A percentile compares a stretch with the other conserved stretches of the same genome.
Conservation (phyloP, 2,329 filamentous ascomycete species). For the Penicillium psychrosexuale region DNA sequence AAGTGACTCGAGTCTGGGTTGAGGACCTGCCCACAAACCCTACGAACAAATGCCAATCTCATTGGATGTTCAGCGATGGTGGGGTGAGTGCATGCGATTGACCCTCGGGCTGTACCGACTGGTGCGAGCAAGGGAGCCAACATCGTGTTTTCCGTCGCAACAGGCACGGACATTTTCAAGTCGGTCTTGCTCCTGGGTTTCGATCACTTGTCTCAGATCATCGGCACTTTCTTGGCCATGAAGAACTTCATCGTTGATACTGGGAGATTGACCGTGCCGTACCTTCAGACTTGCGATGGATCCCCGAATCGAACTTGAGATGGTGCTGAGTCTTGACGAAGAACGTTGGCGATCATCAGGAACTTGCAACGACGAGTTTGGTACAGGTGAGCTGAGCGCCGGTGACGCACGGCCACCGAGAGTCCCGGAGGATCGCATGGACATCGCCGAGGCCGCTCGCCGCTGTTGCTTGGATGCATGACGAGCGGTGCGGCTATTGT, state of each 20-base stretch:
- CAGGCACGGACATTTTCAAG: conserved; percentile 95
- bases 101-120: conserved; percentile 42
- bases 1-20: conserved; percentile 20
- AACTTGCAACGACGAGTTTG: conserved; percentile 34
- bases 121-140: conserved; percentile 46
- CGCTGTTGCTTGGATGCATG: conserved; percentile 58
- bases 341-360: conserved; percentile 42
- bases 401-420: conserved; percentile 35
- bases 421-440: conserved; percentile 37
- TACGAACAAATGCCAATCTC: conserved; percentile 16
- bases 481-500: conserved; percentile 69
- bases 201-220: conserved; percentile 75
- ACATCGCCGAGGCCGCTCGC: conserved; percentile 39
- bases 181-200: conserved; percentile 63
- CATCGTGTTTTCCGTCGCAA: conserved; percentile 86
- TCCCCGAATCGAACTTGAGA: conserved; percentile 48
- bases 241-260: conserved; percentile 40
- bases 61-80: conserved; percentile 21
- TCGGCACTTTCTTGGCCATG: conserved; percentile 70
- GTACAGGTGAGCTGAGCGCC: conserved; percentile 33
- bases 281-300: conserved; percentile 51
- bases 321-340: conserved; percentile 47
- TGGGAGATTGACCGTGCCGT: conserved; percentile 36
- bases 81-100: conserved; percentile 40
- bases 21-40: conserved; percentile 27